Percentiles rank a stretch among this genome's conserved stretches.
phyloP scores from a whole-genome alignment of 306 rosid species.

The Senna tora region DNA sequence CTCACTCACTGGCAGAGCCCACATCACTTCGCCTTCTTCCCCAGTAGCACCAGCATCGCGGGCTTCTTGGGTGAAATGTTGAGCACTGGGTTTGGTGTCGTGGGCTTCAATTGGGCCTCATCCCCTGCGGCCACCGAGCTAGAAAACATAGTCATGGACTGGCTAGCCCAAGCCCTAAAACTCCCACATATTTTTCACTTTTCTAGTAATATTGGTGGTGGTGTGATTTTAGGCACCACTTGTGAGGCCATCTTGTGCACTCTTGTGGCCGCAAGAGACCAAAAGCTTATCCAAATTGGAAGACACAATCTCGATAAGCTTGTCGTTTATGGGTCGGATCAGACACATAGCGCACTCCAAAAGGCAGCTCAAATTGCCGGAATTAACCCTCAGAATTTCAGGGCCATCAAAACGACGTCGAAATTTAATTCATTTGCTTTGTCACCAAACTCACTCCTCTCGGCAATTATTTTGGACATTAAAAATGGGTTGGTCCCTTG shows the following conservation, averaged over 20 bases:
- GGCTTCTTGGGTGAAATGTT: slow-evolving; percentile 67
- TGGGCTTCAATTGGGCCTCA: slow-evolving; percentile 67
- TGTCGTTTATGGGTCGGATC: slow-evolving; percentile 70
- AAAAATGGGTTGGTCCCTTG: slow-evolving; percentile 56
- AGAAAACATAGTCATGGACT: slow-evolving; percentile 64
- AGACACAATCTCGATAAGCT: slow-evolving; percentile 35
- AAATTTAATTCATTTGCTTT: slow-evolving; percentile 37
- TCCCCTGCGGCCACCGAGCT: slow-evolving; percentile 76
- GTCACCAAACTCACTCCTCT: slow-evolving; percentile 39
- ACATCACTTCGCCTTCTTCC: slow-evolving; percentile 58
- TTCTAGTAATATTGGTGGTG: slow-evolving; percentile 60
- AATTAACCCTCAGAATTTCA: slow-evolving; percentile 42
- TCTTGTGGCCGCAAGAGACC: slow-evolving; percentile 61
- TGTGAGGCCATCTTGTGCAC: slow-evolving; percentile 67
- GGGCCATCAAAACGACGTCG: slow-evolving; percentile 40
- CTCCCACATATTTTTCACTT: slow-evolving; percentile 54
- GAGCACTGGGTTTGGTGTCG: slow-evolving; percentile 55
- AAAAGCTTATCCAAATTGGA: slow-evolving; percentile 28
- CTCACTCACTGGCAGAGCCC: slow-evolving; percentile 75
- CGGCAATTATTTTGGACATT: slow-evolving; percentile 41
- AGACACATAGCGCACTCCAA: slow-evolving; percentile 58
- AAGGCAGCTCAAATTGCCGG: slow-evolving; percentile 64
- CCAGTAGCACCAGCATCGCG: slow-evolving; percentile 55
- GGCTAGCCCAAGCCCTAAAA: slow-evolving; percentile 57
- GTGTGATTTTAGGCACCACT: slow-evolving; percentile 59